Percentiles rank a stretch among this genome's conserved stretches.
phyloP scores from a whole-genome alignment of 2,329 filamentous ascomycete genomes.

The Paecilomyces variotii region DNA sequence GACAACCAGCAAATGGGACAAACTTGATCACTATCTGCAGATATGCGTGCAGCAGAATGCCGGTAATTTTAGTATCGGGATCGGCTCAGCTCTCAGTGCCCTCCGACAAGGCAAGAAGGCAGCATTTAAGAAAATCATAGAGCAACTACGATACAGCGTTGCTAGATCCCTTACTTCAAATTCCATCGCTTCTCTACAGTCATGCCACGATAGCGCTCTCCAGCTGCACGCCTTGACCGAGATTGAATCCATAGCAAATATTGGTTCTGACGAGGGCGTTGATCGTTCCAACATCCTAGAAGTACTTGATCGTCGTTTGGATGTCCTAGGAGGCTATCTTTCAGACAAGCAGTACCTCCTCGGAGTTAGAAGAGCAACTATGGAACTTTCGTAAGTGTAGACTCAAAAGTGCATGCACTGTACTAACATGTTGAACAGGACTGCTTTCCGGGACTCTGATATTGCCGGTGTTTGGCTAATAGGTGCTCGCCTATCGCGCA shows the following conservation, averaged over 20 bases:
- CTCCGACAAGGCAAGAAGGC: conserved; percentile 46
- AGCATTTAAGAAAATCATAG: conserved; percentile 51
- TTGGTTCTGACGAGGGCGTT: conserved; percentile 22
- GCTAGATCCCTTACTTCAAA: conserved; percentile 67
- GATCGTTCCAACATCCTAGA: conserved; percentile 34
- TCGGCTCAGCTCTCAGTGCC: conserved; percentile 61
- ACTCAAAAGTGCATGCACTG: not conserved
- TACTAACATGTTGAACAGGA: conserved; percentile 2
- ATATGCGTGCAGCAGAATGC: conserved; percentile 27
- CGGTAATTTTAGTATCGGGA: conserved; percentile 71
- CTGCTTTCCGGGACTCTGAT: conserved; percentile 7
- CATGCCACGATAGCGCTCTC: conserved; percentile 76
- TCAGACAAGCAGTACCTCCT: conserved; percentile 91
- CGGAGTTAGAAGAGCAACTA: conserved; percentile 74
- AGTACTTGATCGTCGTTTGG: conserved; percentile 67
- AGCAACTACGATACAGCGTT: conserved; percentile 59
- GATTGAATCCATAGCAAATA: conserved; percentile 64
- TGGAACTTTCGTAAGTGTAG: conserved; percentile 56
- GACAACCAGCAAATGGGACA: conserved; percentile 76
- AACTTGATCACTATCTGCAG: conserved; percentile 58
- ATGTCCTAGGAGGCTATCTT: conserved; percentile 79
- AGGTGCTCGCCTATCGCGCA: conserved; percentile 9
- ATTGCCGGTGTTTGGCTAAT: conserved; percentile 18
- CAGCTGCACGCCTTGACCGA: conserved; percentile 84
- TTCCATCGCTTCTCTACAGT: conserved; percentile 70